Evolutionary conservation across 1,139 yeast genomes (phyloP).

Genomic region (Scheffersomyces segobiensis): DNA sequence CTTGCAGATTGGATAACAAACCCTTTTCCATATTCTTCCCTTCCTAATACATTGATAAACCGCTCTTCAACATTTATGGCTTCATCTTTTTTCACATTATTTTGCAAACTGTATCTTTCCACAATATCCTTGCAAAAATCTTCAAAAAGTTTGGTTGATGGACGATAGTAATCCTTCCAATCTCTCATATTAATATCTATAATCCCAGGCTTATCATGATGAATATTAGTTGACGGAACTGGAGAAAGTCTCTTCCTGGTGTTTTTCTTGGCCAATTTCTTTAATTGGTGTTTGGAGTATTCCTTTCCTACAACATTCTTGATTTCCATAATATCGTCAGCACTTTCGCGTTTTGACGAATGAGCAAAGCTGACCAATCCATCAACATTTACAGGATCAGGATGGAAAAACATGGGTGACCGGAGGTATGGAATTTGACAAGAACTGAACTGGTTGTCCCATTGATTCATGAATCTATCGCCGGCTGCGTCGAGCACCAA

Average conservation of each 20-base stretch:
- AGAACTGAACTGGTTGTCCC: conserved; percentile 45
- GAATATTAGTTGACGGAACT: conserved; percentile 12
- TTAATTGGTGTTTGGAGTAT: conserved; percentile 44
- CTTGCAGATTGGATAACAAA: conserved; percentile 28
- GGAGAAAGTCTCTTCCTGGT: conserved; percentile 13
- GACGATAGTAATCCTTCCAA: conserved; percentile 48
- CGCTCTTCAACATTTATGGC: conserved; percentile 35
- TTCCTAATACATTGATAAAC: conserved; percentile 23
- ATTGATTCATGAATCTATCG: conserved; percentile 39
- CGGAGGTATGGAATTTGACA: conserved; percentile 47
- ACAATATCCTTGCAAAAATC: conserved; percentile 41
- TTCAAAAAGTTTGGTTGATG: conserved; percentile 40
- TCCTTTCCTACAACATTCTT: conserved; percentile 50
- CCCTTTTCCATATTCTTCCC: conserved; percentile 26
- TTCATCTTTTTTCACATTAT: conserved; percentile 33
- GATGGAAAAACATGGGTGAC: conserved; percentile 53
- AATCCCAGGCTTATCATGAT: conserved; percentile 34
- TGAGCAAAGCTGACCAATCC: conserved; percentile 46
- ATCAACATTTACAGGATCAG: conserved; percentile 48
- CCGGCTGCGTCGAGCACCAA: conserved; percentile 34
- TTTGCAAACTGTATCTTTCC: conserved; percentile 30
- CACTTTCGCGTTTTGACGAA: conserved; percentile 25
- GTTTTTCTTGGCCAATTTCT: conserved; percentile 26
- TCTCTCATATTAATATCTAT: conserved; percentile 47
- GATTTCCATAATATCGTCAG: conserved; percentile 39